Evolutionary conservation across 257 asterid genomes (phyloP).

Genomic region (Nicotiana noctiflora): DNA sequence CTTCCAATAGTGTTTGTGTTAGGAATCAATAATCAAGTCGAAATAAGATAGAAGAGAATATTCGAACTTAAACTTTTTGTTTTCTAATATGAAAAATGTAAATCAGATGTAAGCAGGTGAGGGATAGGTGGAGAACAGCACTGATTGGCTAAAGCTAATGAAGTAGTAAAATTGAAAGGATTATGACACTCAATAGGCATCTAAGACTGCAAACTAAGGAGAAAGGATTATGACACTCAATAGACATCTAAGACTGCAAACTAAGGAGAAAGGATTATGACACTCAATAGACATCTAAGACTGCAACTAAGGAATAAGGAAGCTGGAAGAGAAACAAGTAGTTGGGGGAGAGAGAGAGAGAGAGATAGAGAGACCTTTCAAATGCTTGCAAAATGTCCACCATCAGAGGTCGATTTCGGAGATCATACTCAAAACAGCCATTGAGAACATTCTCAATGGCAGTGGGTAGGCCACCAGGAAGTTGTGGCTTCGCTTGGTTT

Average conservation of each 20-base stretch:
- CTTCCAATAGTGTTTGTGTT: not conserved
- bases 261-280: too few relatives aligned
- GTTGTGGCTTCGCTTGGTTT: constrained; percentile 48
- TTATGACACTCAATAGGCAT: not conserved
- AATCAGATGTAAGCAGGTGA: not conserved
- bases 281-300: too few relatives aligned
- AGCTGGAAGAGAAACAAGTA: not conserved
- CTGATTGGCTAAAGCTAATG: not conserved
- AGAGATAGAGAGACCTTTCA: constrained; percentile 31
- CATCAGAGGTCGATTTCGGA: constrained; percentile 59
- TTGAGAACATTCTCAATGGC: constrained; percentile 39
- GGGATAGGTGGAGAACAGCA: not conserved
- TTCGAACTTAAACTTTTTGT: not conserved
- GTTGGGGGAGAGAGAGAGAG: too few relatives aligned
- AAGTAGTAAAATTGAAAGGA: not conserved
- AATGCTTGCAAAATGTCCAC: constrained; percentile 47
- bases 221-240: too few relatives aligned
- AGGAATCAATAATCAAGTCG: not conserved
- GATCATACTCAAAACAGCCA: constrained; percentile 59
- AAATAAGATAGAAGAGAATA: not conserved
- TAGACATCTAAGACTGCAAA: too few relatives aligned
- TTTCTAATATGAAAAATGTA: not conserved
- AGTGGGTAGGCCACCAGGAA: constrained; percentile 56
- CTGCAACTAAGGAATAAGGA: too few relatives aligned
- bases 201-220: not conserved